Base-by-base conservation (phyloP, 2,329 filamentous ascomycete genomes). In the Ophiostoma quercus region DNA sequence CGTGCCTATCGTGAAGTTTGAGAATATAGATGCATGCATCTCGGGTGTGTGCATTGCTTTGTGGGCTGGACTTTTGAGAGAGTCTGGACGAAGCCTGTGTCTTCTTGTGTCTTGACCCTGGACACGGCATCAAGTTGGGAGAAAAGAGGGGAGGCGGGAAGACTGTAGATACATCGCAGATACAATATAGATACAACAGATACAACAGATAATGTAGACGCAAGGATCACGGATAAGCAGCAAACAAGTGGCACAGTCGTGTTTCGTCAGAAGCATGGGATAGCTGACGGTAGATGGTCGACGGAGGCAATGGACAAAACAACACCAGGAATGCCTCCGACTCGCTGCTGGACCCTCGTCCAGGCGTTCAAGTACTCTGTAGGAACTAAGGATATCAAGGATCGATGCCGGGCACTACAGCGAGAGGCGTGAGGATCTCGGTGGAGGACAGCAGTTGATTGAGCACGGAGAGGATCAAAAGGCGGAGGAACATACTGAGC, bases 301-400 rank as follows among this genome's bases (percentile, higher is more conserved):
- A 54, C 19, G 22, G 22, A 32, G 51, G 25, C 25, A 29, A n/a
- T 6, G 32, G 60, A 57, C 7, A 39, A 12, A 39, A 22, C 39
- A 11, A 39, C 9, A 19, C 4, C 32, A 51, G 69, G 69, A 70
- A 70, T 62, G n/a, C 43, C 43, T 66, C 69, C 69, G 67, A 70
- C 69, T 68, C 43, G 69, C 67, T 68, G 69, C 19, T 19, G 41
- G n/a, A 37, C 39, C 34, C 51, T 67, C 2, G 25, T 2, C 2
- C 25, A 29, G 25, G 25, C 25, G 25, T 29, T 29, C 25, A 29
- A 29, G 25, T 2, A 29, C 25, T 29, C 25, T 29, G 47, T 12
- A 3, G 2, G n/a, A 57, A 12, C 3, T 5, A 22, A 5, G 22
- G 16, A 22, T 57, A 57, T 25, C 9, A 57, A 7, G 51, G 9